These are phyloP conservation scores for Cryptococcus deneoformans DNA, from an alignment of 1,284 basidiomycete species.

Conservation along the genomic window DNA sequence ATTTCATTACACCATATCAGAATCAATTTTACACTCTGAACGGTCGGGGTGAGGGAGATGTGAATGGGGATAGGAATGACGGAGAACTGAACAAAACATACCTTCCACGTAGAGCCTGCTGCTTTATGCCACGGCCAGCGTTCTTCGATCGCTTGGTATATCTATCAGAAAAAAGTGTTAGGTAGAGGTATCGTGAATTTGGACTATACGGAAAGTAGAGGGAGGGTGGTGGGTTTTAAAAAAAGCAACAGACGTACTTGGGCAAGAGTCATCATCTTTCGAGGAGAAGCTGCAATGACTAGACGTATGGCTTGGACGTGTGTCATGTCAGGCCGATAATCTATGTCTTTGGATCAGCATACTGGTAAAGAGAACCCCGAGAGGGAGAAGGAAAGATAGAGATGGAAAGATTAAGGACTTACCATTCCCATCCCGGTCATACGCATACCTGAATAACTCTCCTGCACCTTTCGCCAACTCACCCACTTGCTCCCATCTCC, in stretches of 20 bases:
- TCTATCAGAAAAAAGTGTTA: constrained; percentile 11
- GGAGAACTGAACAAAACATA: constrained; percentile 4
- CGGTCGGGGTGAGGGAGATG: neutral
- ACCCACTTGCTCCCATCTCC: constrained; percentile 24
- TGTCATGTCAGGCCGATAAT: constrained; percentile 27
- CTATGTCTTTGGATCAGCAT: constrained; percentile 6
- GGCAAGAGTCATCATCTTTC: constrained; percentile 27
- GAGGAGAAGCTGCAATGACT: constrained; percentile 31
- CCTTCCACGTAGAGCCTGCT: constrained; percentile 23
- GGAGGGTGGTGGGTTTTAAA: neutral
- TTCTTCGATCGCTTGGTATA: constrained; percentile 34
- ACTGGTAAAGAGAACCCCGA: no score
- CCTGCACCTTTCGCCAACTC: constrained; percentile 17
- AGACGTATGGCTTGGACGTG: constrained; percentile 27
- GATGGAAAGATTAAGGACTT: constrained; percentile 1
- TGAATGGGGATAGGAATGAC: neutral
- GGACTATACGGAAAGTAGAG: neutral
- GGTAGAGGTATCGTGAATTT: neutral
- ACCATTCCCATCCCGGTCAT: constrained; percentile 22
- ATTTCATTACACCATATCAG: neutral
- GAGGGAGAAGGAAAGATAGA: neutral
- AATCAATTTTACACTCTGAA: neutral
- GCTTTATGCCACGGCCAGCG: constrained; percentile 29
- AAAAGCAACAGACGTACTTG: constrained; percentile 15
- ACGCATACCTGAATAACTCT: constrained; percentile 17